Percentiles rank a stretch among this genome's conserved stretches.
These are phyloP conservation scores for Coprinellus aureogranulatus DNA, from an alignment of 768 basidiomycete species.

Conservation along the genomic window DNA sequence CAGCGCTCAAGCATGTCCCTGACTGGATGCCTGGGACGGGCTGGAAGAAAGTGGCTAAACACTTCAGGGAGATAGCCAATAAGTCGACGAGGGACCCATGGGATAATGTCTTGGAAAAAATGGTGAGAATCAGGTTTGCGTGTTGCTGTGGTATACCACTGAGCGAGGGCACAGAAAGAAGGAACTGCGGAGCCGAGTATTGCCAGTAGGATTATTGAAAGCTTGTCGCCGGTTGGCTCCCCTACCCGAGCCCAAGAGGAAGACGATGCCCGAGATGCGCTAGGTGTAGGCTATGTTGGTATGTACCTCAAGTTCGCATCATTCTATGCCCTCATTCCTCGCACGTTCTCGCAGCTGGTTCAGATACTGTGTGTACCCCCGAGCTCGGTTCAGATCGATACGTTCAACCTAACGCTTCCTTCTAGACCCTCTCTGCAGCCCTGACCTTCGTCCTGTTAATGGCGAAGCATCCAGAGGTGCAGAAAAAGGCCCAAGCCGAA, in stretches of 20 bases:
- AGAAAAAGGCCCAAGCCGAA: slow-evolving; percentile 13
- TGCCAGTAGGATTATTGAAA: too few species aligned
- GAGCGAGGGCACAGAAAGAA: not conserved
- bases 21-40: slow-evolving; percentile 36
- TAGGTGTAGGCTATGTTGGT: too few species aligned
- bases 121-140: too few species aligned
- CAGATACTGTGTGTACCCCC: slow-evolving; percentile 1
- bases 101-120: not conserved
- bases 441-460: slow-evolving; percentile 13
- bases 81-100: not conserved
- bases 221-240: too few species aligned
- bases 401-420: too few species aligned
- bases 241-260: too few species aligned
- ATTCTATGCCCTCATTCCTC: too few species aligned
- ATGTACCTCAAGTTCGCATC: too few species aligned
- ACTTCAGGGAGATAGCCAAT: slow-evolving; percentile 12
- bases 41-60: slow-evolving; percentile 16
- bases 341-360: not conserved
- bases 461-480: slow-evolving; percentile 13
- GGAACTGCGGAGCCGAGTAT: too few species aligned
- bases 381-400: not conserved
- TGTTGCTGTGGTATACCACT: too few species aligned
- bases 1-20: slow-evolving; percentile 29
- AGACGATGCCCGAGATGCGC: too few species aligned
- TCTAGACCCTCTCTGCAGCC: not conserved